Percentiles rank a stretch among this genome's conserved stretches.
These are phyloP conservation scores for Plasmodium malariae DNA, from an alignment of 169 alveolate species.

Conservation along the genomic window DNA sequence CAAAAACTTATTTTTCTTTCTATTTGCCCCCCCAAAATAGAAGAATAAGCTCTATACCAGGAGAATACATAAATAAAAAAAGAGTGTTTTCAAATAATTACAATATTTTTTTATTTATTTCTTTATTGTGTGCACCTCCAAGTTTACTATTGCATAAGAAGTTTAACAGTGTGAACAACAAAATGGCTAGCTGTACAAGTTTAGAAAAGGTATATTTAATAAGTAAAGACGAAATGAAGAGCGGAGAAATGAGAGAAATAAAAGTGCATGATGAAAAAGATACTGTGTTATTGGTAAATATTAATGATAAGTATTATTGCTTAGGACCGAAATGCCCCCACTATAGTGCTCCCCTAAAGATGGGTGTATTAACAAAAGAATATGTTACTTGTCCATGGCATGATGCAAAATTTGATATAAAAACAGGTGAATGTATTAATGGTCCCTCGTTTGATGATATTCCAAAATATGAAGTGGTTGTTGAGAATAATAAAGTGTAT, in stretches of 20 bases:
- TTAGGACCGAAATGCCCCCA: slow-evolving; percentile 88
- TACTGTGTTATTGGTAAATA: slow-evolving; percentile 78
- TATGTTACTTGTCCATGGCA: slow-evolving; percentile 86
- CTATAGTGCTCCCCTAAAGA: slow-evolving; percentile 80
- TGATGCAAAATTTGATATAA: slow-evolving; percentile 85
- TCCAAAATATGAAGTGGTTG: slow-evolving; percentile 81
- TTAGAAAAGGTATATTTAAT: slow-evolving; percentile 72
- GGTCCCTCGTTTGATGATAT: slow-evolving; percentile 86
- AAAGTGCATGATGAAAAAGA: slow-evolving; percentile 78
- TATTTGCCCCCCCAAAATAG: slow-evolving; percentile 1
- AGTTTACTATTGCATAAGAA: slow-evolving; percentile 4
- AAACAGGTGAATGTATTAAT: slow-evolving; percentile 84
- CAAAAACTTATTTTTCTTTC: background rate
- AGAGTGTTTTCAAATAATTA: slow-evolving; percentile 3
- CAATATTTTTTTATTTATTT: background rate
- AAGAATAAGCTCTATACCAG: background rate
- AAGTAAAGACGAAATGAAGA: slow-evolving; percentile 77
- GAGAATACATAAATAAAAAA: background rate
- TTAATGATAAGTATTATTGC: slow-evolving; percentile 79
- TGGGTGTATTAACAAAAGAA: slow-evolving; percentile 84
- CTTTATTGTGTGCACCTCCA: slow-evolving; percentile 29
- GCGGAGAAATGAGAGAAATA: slow-evolving; percentile 85
- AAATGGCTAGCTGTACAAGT: slow-evolving; percentile 18
- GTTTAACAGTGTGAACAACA: background rate
- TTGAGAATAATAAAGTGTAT: slow-evolving; percentile 81